Conservation (phyloP, 805 yeast species). For the Helenozyma rhizophorensis region DNA sequence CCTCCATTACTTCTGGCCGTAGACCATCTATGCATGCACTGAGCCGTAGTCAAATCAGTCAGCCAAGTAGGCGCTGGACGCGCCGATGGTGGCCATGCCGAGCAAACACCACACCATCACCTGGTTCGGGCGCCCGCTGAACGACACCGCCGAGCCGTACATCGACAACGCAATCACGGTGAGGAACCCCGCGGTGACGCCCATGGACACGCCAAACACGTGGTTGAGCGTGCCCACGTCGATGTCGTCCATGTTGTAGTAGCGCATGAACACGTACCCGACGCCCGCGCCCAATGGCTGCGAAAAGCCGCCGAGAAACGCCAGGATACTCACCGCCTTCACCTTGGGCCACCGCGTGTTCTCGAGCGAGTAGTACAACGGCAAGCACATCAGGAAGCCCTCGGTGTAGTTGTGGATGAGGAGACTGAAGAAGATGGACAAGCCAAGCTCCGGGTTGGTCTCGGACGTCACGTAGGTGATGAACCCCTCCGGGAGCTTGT, state of each 20-base stretch:
- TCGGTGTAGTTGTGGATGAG: constrained; percentile 89
- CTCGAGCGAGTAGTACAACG: constrained; percentile 71
- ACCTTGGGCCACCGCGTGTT: constrained; percentile 34
- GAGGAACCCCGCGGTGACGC: constrained; percentile 79
- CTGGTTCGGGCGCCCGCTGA: constrained; percentile 55
- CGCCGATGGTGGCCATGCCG: constrained; percentile 57
- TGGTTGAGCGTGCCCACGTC: constrained; percentile 27
- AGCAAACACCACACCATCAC: constrained; percentile 57
- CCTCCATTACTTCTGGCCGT: too few species aligned
- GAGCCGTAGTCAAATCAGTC: constrained; percentile 26
- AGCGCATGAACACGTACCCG: constrained; percentile 49
- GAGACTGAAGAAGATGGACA: constrained; percentile 78
- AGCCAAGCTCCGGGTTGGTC: constrained; percentile 57
- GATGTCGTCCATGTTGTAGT: constrained; percentile 25
- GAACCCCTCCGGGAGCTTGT: constrained; percentile 94
- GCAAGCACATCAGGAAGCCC: constrained; percentile 91
- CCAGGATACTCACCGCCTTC: constrained; percentile 62
- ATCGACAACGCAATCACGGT: constrained; percentile 78
- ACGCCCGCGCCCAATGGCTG: constrained; percentile 87
- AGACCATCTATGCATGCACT: too few species aligned
- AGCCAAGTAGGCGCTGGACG: too few species aligned
- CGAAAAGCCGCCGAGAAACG: constrained; percentile 72
- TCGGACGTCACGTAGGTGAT: constrained; percentile 79
- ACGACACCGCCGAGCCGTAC: constrained; percentile 77
- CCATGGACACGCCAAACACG: constrained; percentile 58